Base-by-base conservation (phyloP, 2,329 filamentous ascomycete species). In the Ceratocystis huliohia region DNA sequence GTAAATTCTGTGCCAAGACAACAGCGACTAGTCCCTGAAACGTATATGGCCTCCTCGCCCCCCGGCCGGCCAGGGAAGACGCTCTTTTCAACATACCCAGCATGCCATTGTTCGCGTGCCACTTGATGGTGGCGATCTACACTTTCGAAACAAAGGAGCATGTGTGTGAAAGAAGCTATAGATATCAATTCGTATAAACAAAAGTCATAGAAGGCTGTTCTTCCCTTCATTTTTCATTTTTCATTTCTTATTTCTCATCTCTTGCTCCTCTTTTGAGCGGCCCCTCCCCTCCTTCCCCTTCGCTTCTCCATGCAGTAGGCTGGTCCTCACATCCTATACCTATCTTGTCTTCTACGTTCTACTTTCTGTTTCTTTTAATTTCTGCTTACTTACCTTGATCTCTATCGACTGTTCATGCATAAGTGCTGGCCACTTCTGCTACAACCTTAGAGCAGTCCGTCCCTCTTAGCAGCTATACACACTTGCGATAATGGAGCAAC, bases 351-450 rank as follows among this genome's bases (percentile, higher is more conserved):
- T 53, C 8, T 53, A 22, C 37, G 2, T 46, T 62, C 44, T 45
- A 20, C 44, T 17, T 20, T 30, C 20, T 62, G 15, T 28, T 17
- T 33, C 62, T 53, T 50, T 15, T 37, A 22, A 1, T n/a, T 20
- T 25, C 28, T 56, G 15, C 10, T n/a, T n/a, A 4, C 28, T 53
- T 53, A 20, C 5, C 20, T 63, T 6, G n/a, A 3, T 20, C 33
- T 4, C 13, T 15, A 3, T 53, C 4, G 10, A 25, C 22, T 28
- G 22, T 25, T 41, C 37, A 41, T 13, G 37, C 7, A 45, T 22
- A 66, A 67, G 66, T 67, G 66, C 66, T 65, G 66, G 66, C 33
- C 56, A 63, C 66, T 67, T 65, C 46, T 65, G 37, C 28, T 53
- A n/a, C 44, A 25, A 17, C 33, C 61, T n/a, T 33, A 20, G 28